These are phyloP conservation scores for Mycosphaerella sp. DNA, from an alignment of 2,329 filamentous ascomycete species.

Conservation along the genomic window DNA sequence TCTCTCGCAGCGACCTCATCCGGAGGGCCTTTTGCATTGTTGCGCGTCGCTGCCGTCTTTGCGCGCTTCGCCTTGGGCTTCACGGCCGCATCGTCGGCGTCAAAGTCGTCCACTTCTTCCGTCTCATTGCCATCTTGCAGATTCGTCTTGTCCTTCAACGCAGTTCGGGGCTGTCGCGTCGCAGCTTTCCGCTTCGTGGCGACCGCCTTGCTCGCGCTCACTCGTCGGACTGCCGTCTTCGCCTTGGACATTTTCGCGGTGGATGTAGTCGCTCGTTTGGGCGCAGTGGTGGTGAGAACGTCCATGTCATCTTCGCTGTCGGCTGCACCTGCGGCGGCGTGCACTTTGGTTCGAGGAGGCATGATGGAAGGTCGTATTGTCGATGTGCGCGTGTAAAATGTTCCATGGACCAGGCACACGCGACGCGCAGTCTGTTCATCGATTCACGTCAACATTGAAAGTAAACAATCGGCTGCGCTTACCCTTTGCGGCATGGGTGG, in stretches of 20 bases:
- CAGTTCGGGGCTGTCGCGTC: slow-evolving; percentile 35
- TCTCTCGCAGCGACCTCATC: slow-evolving; percentile 15
- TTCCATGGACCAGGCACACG: too few species aligned
- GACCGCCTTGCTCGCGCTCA: slow-evolving; percentile 31
- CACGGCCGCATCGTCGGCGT: slow-evolving; percentile 34
- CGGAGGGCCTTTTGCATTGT: slow-evolving; percentile 9
- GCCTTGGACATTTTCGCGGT: slow-evolving; percentile 28
- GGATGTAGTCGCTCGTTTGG: slow-evolving; percentile 20
- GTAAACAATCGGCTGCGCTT: too few species aligned
- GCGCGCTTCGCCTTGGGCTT: slow-evolving; percentile 31
- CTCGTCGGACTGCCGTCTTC: slow-evolving; percentile 34
- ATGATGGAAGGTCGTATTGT: slow-evolving; percentile 3
- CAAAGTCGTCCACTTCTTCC: slow-evolving; percentile 41
- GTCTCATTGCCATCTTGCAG: slow-evolving; percentile 34
- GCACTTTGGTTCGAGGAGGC: slow-evolving; percentile 17
- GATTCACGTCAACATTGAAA: too few species aligned
- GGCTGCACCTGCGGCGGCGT: slow-evolving; percentile 12
- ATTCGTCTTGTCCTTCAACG: slow-evolving; percentile 38
- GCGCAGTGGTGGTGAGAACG: slow-evolving; percentile 16
- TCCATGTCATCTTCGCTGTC: slow-evolving; percentile 20
- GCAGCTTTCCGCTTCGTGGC: slow-evolving; percentile 37
- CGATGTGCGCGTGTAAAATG: not conserved
- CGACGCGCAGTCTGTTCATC: too few species aligned
- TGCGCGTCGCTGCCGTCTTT: slow-evolving; percentile 28
- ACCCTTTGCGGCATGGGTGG: too few species aligned